These are phyloP conservation scores for Ceratocystis smalleyi DNA, from an alignment of 2,329 filamentous ascomycete genomes.

Conservation along the genomic window DNA sequence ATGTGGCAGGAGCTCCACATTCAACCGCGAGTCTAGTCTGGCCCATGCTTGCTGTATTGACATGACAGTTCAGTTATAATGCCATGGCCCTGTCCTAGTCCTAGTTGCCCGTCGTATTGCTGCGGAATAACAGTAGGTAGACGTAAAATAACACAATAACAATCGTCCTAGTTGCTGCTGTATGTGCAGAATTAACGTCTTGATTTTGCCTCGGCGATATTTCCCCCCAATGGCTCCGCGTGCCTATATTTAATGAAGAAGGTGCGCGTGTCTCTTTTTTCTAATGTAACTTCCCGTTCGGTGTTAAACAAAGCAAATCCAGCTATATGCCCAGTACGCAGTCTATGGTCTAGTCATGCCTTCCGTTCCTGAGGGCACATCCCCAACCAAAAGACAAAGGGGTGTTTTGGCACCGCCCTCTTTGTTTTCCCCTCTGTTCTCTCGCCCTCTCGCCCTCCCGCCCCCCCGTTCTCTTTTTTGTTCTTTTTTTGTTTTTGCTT, in stretches of 20 bases:
- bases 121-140: too few species aligned
- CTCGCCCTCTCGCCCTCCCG: not conserved
- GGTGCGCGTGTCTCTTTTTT: not conserved
- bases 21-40: not conserved
- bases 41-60: not conserved
- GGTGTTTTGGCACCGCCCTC: not conserved
- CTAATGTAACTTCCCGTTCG: not conserved
- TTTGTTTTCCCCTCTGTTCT: not conserved
- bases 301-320: not conserved
- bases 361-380: not conserved
- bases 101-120: too few species aligned
- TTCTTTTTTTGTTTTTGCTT: not conserved
- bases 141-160: too few species aligned
- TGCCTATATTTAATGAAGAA: not conserved
- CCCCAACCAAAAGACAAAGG: not conserved
- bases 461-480: not conserved
- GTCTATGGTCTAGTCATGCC: not conserved
- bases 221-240: not conserved
- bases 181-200: too few species aligned
- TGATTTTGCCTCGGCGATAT: not conserved
- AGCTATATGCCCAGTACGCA: not conserved
- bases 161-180: too few species aligned
- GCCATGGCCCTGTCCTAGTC: too few species aligned
- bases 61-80: not conserved
- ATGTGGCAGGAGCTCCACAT: conserved; percentile 2